These are phyloP conservation scores for Immersiella caudata DNA, from an alignment of 495 filamentous ascomycete genomes.

Conservation along the genomic window DNA sequence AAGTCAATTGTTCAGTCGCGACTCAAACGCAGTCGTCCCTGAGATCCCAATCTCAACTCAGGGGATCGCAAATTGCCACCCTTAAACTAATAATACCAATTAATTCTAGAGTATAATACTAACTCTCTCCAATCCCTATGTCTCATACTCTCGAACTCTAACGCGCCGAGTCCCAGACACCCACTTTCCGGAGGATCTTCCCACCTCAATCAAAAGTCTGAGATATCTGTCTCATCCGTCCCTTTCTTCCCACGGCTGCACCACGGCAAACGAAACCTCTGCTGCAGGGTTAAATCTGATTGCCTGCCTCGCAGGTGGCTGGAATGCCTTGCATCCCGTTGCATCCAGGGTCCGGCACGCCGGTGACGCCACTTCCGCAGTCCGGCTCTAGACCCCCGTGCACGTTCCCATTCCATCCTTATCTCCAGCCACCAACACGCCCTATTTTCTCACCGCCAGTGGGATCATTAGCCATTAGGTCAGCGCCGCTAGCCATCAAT, in stretches of 20 bases:
- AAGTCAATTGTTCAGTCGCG: too few relatives aligned
- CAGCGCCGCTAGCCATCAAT: background rate
- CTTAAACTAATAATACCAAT: background rate
- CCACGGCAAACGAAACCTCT: background rate
- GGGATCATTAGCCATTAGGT: background rate
- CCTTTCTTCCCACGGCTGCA: background rate
- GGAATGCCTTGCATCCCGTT: background rate
- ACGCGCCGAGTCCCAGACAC: background rate
- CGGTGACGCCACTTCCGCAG: background rate
- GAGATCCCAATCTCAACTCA: background rate
- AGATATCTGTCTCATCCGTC: background rate
- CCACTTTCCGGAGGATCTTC: background rate
- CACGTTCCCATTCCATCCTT: background rate
- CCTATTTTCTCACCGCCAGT: background rate
- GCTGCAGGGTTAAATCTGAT: background rate
- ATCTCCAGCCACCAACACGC: background rate
- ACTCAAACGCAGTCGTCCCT: background rate
- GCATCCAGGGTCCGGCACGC: background rate
- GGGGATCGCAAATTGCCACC: background rate
- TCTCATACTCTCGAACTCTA: background rate
- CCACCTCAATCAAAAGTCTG: background rate
- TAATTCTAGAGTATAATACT: background rate
- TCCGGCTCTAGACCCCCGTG: background rate
- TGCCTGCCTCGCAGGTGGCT: background rate
- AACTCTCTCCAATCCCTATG: background rate